A percentile compares a stretch with the other conserved stretches of the same genome.
These are phyloP conservation scores for Infundibulicybe gibba DNA, from an alignment of 768 basidiomycete genomes.

Conservation along the genomic window DNA sequence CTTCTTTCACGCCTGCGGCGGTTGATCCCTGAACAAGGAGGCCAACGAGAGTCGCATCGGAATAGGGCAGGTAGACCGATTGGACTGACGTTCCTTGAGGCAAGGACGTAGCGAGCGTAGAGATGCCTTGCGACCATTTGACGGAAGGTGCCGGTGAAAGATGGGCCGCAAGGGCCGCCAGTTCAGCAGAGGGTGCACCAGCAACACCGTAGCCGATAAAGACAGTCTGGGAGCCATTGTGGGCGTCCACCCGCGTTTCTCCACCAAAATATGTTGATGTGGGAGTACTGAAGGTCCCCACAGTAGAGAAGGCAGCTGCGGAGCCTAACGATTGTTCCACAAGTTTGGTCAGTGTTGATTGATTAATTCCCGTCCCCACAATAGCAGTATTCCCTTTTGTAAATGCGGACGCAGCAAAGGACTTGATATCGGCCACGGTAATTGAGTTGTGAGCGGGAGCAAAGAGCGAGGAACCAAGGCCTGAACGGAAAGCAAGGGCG, in stretches of 20 bases:
- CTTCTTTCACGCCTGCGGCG: slow-evolving; percentile 58
- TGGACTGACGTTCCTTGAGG: slow-evolving; percentile 63
- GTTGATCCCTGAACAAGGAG: slow-evolving; percentile 73
- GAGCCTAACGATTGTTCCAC: slow-evolving; percentile 64
- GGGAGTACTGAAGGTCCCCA: slow-evolving; percentile 25
- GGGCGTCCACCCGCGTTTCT: slow-evolving; percentile 70
- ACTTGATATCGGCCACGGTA: slow-evolving; percentile 66
- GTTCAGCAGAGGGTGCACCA: slow-evolving; percentile 59
- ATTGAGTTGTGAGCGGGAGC: slow-evolving; percentile 66
- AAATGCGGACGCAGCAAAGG: slow-evolving; percentile 72
- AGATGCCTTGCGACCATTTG: slow-evolving; percentile 82
- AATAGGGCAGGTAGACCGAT: slow-evolving; percentile 82
- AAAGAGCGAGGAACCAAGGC: slow-evolving; percentile 89
- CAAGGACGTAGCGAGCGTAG: slow-evolving; percentile 60
- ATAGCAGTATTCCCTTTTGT: slow-evolving; percentile 79
- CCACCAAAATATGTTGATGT: slow-evolving; percentile 70
- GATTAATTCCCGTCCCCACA: slow-evolving; percentile 83
- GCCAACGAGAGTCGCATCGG: slow-evolving; percentile 88
- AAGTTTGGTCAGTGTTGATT: slow-evolving; percentile 63
- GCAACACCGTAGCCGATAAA: slow-evolving; percentile 88
- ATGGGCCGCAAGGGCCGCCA: slow-evolving; percentile 77
- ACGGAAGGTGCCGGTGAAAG: slow-evolving; percentile 76
- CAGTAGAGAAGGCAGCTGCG: slow-evolving; percentile 14
- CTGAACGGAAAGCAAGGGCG: slow-evolving; percentile 86
- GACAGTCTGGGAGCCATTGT: slow-evolving; percentile 65